Evolutionary conservation across 805 yeast species (phyloP).

Genomic region (Komagataella kurtzmanii): DNA sequence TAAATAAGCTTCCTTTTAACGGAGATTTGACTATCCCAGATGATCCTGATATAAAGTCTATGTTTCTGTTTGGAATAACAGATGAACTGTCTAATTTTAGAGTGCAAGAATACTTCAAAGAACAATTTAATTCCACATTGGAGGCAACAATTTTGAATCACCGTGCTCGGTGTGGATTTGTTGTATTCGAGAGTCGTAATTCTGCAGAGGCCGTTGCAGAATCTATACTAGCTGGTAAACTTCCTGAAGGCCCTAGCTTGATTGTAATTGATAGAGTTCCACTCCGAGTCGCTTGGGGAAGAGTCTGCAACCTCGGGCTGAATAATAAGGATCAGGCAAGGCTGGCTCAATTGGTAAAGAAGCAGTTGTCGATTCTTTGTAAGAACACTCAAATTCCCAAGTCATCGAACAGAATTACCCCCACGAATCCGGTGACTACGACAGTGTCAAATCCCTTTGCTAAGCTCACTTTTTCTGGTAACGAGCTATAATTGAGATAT

Average conservation of each 20-base stretch:
- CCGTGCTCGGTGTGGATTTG: constrained; percentile 48
- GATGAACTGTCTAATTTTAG: constrained; percentile 52
- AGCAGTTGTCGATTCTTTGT: constrained; percentile 39
- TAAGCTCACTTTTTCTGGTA: background rate
- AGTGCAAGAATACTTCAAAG: constrained; percentile 35
- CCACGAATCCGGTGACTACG: background rate
- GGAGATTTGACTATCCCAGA: constrained; percentile 33
- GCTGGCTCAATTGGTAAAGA: constrained; percentile 33
- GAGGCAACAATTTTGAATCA: constrained; percentile 38
- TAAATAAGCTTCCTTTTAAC: constrained; percentile 55
- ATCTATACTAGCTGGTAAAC: constrained; percentile 5
- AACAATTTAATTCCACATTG: constrained; percentile 26
- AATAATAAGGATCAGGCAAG: constrained; percentile 31
- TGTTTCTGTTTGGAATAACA: constrained; percentile 67
- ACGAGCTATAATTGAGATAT: background rate
- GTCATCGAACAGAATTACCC: background rate
- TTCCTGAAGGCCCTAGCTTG: constrained; percentile 15
- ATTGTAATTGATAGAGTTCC: constrained; percentile 26
- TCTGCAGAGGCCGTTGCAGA: constrained; percentile 35
- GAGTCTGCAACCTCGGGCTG: constrained; percentile 25
- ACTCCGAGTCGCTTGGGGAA: constrained; percentile 43
- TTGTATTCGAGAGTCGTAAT: constrained; percentile 33
- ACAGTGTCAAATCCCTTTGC: background rate
- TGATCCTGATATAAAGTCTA: constrained; percentile 31
- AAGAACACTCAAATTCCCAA: constrained; percentile 18